Evolutionary conservation across 1,284 basidiomycete genomes (phyloP), one percentile per base, ranked within the genome.

Genomic region (Irpex sp.): DNA sequence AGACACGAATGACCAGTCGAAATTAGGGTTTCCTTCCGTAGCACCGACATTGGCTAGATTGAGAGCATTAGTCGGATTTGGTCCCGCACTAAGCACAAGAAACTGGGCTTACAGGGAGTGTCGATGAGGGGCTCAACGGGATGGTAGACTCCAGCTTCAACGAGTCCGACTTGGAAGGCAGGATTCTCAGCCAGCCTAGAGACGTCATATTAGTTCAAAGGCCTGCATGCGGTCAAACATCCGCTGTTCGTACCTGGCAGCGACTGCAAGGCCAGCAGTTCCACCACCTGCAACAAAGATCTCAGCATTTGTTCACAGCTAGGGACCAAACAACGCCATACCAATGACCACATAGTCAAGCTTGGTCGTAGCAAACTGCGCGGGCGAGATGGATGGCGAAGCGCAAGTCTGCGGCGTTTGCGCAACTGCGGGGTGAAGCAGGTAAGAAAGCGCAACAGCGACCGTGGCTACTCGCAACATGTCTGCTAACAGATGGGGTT

Each of bases 11-110:
- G 11, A 17, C 61, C 61, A 62, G 49, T 62, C 61, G 31, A 52
- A 62, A n/a, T 47, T 58, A 17, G 61, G 61, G n/a, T 62, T 58
- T 36, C 47, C 56, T 47, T 58, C 51, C n/a, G 61, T 58, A 15
- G 48, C 47, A 11, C 44, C 61, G 17, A 62, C 51, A 37, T 62
- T 51, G 5, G 56, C 61, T 62, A 19, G 21, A 26, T 26, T 26
- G 21, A 9, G 31, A n/a, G 34, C 1, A 3, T n/a, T 51, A 7
- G 7, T 51, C 7, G 13, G 17, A 51, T 15, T 51, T 19, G 17
- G 48, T 51, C 9, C 17, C 51, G 8, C 17, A 11, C 9, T 11
- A 56, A 11, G 5, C 38, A 40, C 31, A 9, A 7, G 13, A 8
- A 15, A 17, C n/a, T 19, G 36, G 2, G 38, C 57, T 17, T 47